Evolutionary conservation across 1,139 yeast species (phyloP).

Genomic region (Yamadazyma mexicana): DNA sequence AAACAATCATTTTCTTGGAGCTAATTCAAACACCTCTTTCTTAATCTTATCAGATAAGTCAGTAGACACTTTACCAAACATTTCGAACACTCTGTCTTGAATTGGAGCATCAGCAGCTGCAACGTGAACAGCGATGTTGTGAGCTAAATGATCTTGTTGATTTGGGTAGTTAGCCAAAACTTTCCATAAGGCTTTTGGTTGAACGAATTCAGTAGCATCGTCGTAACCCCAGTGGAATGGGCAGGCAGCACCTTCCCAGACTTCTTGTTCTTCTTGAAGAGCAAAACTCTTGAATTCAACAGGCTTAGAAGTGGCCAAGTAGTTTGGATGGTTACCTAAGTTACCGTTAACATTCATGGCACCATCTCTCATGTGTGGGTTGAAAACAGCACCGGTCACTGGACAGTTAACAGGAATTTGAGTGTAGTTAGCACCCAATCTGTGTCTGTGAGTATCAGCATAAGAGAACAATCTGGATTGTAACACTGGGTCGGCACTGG

Average conservation of each 20-base stretch:
- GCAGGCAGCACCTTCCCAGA: constrained; percentile 85
- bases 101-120: constrained; percentile 67
- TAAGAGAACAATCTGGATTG: constrained; percentile 84
- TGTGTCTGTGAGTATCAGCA: constrained; percentile 74
- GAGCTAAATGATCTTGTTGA: constrained; percentile 81
- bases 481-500: constrained; percentile 85
- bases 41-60: constrained; percentile 61
- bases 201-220: constrained; percentile 71
- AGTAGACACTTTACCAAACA: constrained; percentile 72
- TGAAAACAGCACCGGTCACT: constrained; percentile 44
- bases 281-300: constrained; percentile 46
- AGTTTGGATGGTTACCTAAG: constrained; percentile 83
- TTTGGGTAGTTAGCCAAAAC: constrained; percentile 74
- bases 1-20: constrained; percentile 46
- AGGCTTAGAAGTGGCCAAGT: constrained; percentile 61
- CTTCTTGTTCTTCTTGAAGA: constrained; percentile 69
- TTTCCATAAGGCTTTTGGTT: constrained; percentile 62
- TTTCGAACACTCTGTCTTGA: constrained; percentile 77
- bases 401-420: constrained; percentile 78
- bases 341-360: constrained; percentile 81
- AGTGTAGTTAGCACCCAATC: constrained; percentile 67
- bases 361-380: constrained; percentile 85
- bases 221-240: constrained; percentile 81
- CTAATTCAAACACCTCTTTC: constrained; percentile 56
- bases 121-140: constrained; percentile 79